Evolutionary conservation across 805 yeast genomes (phyloP), one percentile per base, ranked within the genome.

Genomic region (Nakazawaea anatomiae): DNA sequence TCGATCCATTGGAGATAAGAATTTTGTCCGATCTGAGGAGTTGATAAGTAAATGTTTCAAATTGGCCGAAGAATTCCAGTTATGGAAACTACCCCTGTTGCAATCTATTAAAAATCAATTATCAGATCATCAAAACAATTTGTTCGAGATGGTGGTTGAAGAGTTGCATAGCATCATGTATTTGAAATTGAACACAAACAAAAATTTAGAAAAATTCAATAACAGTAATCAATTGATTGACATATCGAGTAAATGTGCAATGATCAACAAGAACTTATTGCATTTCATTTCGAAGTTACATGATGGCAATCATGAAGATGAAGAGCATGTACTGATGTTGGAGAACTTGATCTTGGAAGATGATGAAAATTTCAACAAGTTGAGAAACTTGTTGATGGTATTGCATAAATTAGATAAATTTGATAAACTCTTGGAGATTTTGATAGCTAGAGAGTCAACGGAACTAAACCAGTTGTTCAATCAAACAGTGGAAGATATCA

Each of bases 131-230:
- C 74, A 78, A 12, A 80, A 79, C 52, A 75, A 77, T 41, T 68
- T 91, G 31, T 84, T 85, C 59, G 89, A 84, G 44, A 79, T 80
- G 55, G 70, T 91, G 18, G 70, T 87, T n/a, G 96, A 87, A 55
- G 96, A 90, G 59, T 68, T 89, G 41, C 83, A 80, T 52, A 76
- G 74, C 44, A 84, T 87, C 51, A 69, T 87, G n/a, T 88, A 84
- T 58, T 70, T 85, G 41, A 82, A 80, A 57, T 55, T 55, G 44
- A 46, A 46, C 30, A 31, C 47, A 36, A 50, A 50, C 44, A 47
- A 47, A 42, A 45, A 28, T 29, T 38, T 48, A 18, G 9, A 12
- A 4, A 18, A 40, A 25, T 25, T 39, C 25, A 41, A 44, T 6
- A 39, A 44, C 12, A 31, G 27, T n/a, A 27, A 42, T 42, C 31